Evolutionary conservation across 768 basidiomycete species (phyloP).

Genomic region (Trametes cingulata): DNA sequence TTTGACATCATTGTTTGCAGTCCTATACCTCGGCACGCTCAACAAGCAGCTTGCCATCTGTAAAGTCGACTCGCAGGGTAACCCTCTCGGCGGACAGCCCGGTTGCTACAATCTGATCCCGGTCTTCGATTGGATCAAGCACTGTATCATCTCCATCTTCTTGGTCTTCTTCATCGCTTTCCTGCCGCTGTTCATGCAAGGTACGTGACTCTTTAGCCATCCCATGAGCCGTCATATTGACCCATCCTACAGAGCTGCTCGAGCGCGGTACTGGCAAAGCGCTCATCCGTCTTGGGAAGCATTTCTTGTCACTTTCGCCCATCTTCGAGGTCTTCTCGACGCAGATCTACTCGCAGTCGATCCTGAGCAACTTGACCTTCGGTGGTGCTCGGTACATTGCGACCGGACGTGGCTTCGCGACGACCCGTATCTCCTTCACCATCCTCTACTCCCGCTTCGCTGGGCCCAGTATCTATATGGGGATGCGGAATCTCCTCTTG

Average conservation of each 20-base stretch:
- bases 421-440: conserved; percentile 92
- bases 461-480: conserved; percentile 99
- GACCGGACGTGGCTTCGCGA: conserved; percentile 98
- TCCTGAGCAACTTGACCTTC: conserved; percentile 94
- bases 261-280: conserved; percentile 97
- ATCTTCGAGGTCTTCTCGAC: conserved; percentile 99
- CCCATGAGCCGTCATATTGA: neutral
- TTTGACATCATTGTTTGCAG: conserved; percentile 37
- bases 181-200: conserved; percentile 94
- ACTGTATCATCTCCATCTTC: conserved; percentile 96
- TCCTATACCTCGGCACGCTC: conserved; percentile 93
- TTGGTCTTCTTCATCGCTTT: conserved; percentile 99
- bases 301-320: conserved; percentile 95
- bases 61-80: conserved; percentile 76
- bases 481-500: conserved; percentile 89
- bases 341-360: conserved; percentile 96
- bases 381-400: conserved; percentile 99
- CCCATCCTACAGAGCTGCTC: conserved; percentile 67
- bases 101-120: conserved; percentile 97
- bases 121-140: conserved; percentile 97
- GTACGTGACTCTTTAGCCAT: conserved; percentile 42
- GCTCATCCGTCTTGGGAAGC: conserved; percentile 89
- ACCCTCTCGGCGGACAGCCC: conserved; percentile 79
- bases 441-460: conserved; percentile 99
- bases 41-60: conserved; percentile 93